Evolutionary conservation across 805 yeast genomes (phyloP), one percentile per base, ranked within the genome.

Genomic region (Candida ascalaphidarum): DNA sequence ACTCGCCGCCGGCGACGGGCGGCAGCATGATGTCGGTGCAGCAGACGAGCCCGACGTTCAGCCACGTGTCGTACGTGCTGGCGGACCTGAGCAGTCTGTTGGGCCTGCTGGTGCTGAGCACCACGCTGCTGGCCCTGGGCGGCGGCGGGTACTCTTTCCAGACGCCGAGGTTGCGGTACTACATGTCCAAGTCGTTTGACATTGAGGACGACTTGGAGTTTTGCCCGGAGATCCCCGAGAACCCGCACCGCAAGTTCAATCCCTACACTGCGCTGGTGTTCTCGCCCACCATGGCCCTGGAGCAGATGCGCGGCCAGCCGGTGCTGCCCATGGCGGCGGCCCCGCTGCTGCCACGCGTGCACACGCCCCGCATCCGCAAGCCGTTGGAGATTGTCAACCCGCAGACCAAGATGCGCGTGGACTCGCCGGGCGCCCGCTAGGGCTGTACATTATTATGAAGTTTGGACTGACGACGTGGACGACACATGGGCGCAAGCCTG

Each of bases 201-300:
- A 40, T 65, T 7, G 81, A 74, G 41, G 81, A 74, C 43, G 81
- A 74, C 46, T 45, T 74, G 41, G 80, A 74, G 46, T 74, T 74
- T 37, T 74, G 81, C 40, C 81, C 81, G 2, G 79, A 71, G 25
- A 71, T 70, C 21, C 65, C 66, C 7, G 67, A 63, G 14, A 35
- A 32, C 17, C 31, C 28, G 21, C 34, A 39, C 23, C 68, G 66
- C 43, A 74, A 68, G 48, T 77, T 76, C 55, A 77, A 77, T 46
- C 83, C 84, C 4, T 76, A 77, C 46, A 75, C 81, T 3, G 75
- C 82, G 2, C 55, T 71, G 25, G 66, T 75, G 14, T 77, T 77
- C 43, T 70, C 75, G 19, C 83, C 84, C 24, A 49, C 39, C 2
- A 25, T 34, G 13, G 16, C 25, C 14, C 22, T 21, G 11, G 32